These are phyloP conservation scores for Psidium friedrichsthalianum DNA, from an alignment of 345 rosid genomes.

Conservation along the genomic window DNA sequence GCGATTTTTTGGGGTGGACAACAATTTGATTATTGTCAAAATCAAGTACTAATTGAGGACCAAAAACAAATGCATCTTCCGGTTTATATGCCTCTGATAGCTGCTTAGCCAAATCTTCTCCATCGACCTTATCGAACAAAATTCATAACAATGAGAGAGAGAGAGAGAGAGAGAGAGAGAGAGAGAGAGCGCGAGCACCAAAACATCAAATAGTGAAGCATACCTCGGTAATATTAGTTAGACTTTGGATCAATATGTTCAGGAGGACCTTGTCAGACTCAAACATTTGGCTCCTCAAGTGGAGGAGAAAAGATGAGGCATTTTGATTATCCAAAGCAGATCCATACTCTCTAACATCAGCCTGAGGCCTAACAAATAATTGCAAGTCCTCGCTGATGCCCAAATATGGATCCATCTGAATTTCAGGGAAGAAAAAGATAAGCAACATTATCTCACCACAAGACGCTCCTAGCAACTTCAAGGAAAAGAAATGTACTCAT, in stretches of 20 bases:
- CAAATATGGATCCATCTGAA: conserved; percentile 79
- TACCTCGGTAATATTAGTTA: conserved; percentile 55
- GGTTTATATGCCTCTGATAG: conserved; percentile 73
- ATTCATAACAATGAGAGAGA: not conserved
- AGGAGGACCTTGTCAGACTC: conserved; percentile 33
- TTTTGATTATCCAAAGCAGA: conserved; percentile 50
- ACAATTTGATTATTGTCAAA: conserved; percentile 29
- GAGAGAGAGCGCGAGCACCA: not conserved
- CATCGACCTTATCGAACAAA: conserved; percentile 39
- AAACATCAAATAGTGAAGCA: not conserved
- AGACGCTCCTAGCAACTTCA: not conserved
- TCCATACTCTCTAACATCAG: conserved; percentile 59
- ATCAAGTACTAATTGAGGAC: conserved; percentile 35
- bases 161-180: not conserved
- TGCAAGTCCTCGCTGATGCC: conserved; percentile 59
- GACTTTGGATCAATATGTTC: conserved; percentile 38
- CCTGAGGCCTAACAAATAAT: conserved; percentile 50
- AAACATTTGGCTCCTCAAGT: conserved; percentile 37
- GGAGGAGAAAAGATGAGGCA: conserved; percentile 44
- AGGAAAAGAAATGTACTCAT: not conserved
- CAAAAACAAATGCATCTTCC: conserved; percentile 75
- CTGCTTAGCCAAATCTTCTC: conserved; percentile 50
- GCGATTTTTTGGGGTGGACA: conserved; percentile 53
- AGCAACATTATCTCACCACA: not conserved
- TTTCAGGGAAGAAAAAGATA: not conserved